These are phyloP conservation scores for Saturnispora ahearnii DNA, from an alignment of 805 yeast species.

Conservation along the genomic window DNA sequence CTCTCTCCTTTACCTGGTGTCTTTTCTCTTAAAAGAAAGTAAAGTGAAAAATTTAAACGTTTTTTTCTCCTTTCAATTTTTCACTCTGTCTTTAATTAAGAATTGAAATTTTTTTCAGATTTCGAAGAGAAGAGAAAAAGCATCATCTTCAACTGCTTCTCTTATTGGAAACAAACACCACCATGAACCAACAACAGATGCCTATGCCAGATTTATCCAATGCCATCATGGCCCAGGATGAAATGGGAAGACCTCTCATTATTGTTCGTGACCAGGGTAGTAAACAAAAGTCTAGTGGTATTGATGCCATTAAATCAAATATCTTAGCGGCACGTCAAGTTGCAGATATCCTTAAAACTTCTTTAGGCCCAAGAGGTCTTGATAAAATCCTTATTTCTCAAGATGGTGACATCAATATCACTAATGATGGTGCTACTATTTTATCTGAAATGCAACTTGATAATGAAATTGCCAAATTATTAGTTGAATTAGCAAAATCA, in stretches of 20 bases:
- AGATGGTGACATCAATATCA: constrained; percentile 96
- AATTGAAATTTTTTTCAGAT: neutral
- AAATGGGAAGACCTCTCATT: constrained; percentile 97
- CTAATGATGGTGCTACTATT: constrained; percentile 98
- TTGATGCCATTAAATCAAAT: constrained; percentile 79
- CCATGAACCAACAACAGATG: constrained; percentile 22
- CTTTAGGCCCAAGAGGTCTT: constrained; percentile 96
- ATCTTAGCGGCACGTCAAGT: constrained; percentile 93
- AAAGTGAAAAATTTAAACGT: neutral
- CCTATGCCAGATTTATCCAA: constrained; percentile 89
- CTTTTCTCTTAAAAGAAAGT: neutral
- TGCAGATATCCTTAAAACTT: constrained; percentile 82
- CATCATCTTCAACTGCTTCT: neutral
- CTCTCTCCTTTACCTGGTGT: neutral
- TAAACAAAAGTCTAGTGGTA: constrained; percentile 55
- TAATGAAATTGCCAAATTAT: constrained; percentile 88
- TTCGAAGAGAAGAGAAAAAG: constrained; percentile 1
- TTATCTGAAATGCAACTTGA: constrained; percentile 92
- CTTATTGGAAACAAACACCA: neutral
- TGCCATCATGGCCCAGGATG: constrained; percentile 98
- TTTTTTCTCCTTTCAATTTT: neutral
- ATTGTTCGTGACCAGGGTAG: constrained; percentile 75
- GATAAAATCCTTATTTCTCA: constrained; percentile 93
- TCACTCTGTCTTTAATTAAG: no score
- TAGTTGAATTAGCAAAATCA: constrained; percentile 87